These are phyloP conservation scores for Chaetomidium leptoderma DNA, from an alignment of 495 filamentous ascomycete genomes.

Conservation along the genomic window DNA sequence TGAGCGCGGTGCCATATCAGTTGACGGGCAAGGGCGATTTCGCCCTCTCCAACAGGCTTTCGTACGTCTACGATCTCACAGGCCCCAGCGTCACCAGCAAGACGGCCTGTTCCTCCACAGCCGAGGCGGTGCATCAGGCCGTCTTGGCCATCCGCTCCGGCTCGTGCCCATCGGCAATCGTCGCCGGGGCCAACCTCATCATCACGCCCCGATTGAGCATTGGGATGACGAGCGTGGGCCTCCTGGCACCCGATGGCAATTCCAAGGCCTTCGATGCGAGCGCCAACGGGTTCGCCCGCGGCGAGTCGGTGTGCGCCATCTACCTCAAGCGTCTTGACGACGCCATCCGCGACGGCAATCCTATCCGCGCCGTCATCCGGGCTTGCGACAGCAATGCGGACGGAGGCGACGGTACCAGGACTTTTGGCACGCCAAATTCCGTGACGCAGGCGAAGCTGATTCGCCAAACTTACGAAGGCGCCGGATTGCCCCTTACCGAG, in stretches of 20 bases:
- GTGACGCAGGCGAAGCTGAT: background rate
- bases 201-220: background rate
- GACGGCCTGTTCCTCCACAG: background rate
- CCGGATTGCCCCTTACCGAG: background rate
- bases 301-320: background rate
- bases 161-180: background rate
- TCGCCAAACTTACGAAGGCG: background rate
- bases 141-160: background rate
- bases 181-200: background rate
- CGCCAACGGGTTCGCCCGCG: background rate
- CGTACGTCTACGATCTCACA: background rate
- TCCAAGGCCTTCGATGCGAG: background rate
- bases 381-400: background rate
- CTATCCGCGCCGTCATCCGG: background rate
- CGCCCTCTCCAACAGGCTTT: conserved; percentile 14
- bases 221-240: background rate
- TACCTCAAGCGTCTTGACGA: background rate
- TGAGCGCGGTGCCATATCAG: conserved; percentile 28
- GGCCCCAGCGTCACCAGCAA: background rate
- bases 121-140: background rate
- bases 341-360: background rate
- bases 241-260: background rate
- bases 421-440: background rate
- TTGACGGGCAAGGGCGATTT: conserved; percentile 20
- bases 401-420: background rate